Conservation (phyloP, 345 rosid species). For the Corchorus olitorius region DNA sequence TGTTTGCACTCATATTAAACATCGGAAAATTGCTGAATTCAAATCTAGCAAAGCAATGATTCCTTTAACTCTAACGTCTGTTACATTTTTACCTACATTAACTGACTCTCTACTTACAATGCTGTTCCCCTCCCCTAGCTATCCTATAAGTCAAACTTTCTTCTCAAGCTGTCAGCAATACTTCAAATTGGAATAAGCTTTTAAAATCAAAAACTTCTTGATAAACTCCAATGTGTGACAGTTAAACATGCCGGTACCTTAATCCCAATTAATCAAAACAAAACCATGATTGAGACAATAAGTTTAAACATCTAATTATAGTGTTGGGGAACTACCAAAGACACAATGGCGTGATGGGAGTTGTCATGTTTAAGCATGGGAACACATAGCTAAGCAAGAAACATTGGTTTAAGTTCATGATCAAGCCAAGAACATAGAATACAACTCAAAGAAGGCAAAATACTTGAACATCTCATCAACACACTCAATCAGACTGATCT, state of each 20-base stretch:
- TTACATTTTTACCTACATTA: not conserved
- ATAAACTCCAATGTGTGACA: not conserved
- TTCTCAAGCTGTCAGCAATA: not conserved
- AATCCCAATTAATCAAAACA: not conserved
- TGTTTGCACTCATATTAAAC: not conserved
- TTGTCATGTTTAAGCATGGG: constrained; percentile 9
- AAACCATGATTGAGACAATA: not conserved
- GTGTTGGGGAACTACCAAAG: constrained; percentile 1
- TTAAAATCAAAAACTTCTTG: not conserved
- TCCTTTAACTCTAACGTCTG: not conserved
- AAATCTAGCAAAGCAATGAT: not conserved
- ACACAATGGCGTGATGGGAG: constrained; percentile 3
- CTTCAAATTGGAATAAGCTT: not conserved
- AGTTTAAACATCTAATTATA: not conserved
- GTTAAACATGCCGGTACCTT: not conserved
- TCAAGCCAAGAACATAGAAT: not conserved
- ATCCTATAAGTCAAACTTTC: constrained; percentile 10
- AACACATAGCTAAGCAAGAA: not conserved
- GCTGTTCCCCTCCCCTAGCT: not conserved
- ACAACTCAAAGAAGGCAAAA: constrained; percentile 1
- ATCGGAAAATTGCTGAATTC: not conserved
- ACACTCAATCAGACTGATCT: constrained; percentile 28
- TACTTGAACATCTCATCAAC: constrained; percentile 14
- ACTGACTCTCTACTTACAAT: not conserved
- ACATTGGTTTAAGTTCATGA: constrained; percentile 12